Conservation (phyloP, 208 protist species). For the Trypanosoma avium region DNA sequence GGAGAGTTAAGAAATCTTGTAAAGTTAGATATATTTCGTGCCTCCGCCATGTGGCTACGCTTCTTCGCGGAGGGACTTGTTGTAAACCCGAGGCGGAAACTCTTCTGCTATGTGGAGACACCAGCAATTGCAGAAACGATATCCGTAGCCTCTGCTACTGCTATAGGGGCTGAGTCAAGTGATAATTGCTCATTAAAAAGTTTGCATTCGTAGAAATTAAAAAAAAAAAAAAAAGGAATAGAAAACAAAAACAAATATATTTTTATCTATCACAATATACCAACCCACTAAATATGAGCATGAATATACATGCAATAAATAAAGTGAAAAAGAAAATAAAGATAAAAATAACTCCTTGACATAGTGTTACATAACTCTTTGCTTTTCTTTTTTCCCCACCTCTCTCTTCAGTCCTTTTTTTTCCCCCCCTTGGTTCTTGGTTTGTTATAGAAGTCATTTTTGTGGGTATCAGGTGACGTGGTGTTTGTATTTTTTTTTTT, state of each 20-base stretch:
- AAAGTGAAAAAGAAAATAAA: no score
- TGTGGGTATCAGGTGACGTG: no score
- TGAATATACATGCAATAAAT: no score
- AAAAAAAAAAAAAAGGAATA: not conserved
- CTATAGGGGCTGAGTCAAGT: not conserved
- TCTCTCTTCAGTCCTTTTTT: no score
- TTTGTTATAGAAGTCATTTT: no score
- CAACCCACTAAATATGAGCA: no score
- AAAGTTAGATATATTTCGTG: conserved; percentile 74
- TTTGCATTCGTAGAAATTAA: not conserved
- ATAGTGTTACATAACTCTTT: no score
- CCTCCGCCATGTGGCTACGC: conserved; percentile 65
- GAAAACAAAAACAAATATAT: not conserved
- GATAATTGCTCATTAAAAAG: not conserved
- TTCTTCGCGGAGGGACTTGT: conserved; percentile 40
- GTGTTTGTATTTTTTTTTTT: no score
- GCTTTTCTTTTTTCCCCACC: no score
- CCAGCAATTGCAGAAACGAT: not conserved
- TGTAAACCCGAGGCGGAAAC: conserved; percentile 21
- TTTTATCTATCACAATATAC: no score
- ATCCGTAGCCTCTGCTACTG: not conserved
- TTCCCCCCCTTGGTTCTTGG: no score
- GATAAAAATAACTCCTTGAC: no score
- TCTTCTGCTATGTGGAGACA: conserved; percentile 41
- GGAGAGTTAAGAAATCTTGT: conserved; percentile 64